Base-by-base conservation (phyloP, 345 rosid species). In the Alliaria petiolata region DNA sequence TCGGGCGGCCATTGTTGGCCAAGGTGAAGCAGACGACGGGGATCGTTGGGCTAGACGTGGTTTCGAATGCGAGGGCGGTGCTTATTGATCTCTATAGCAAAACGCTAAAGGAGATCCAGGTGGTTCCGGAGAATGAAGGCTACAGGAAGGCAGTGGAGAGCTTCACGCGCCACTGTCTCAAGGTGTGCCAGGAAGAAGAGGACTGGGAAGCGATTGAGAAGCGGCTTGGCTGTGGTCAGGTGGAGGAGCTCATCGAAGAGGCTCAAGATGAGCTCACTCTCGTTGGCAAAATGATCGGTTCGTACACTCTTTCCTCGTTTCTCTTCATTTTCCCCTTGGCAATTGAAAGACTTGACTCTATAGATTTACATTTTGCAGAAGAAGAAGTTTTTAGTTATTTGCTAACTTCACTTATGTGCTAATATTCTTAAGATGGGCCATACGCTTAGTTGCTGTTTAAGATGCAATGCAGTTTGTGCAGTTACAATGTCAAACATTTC, bases 141-240 rank as follows among this genome's bases (percentile, higher is more conserved):
- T 93, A 93, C 79, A 85, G 96, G 30, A 90, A 90, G 82, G 96
- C 93, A 0, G 96, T 93, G 58, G 96, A 87, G 86, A 81, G 85
- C 78, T 93, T 93, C 80, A 93, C 96, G 40, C 75, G 65, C 19
- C 93, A 89, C 56, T 85, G 96, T 73, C 76, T 93, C 28, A 76
- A 84, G 68, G 92, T 81, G 1, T 93, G 93, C 67, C 74, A 71
- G 30, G 96, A 87, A 76, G 93, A 93, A 75, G 84, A 76, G 22
- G 93, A 90, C 43, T 93, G 90, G 92, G 96, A 89, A 76, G 19
- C 19, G 70, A 88, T 87, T 71, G 90, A 89, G 88, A 83, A 86
- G 71, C 82, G 79, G 5, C 80, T 90, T 8, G 96, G 88, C 0
- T 89, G 97, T 71, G 96, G 97, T 70, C 89, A 92, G 87, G 95